Evolutionary conservation across 1,284 basidiomycete species (phyloP).

Genomic region (Cerrena zonata): DNA sequence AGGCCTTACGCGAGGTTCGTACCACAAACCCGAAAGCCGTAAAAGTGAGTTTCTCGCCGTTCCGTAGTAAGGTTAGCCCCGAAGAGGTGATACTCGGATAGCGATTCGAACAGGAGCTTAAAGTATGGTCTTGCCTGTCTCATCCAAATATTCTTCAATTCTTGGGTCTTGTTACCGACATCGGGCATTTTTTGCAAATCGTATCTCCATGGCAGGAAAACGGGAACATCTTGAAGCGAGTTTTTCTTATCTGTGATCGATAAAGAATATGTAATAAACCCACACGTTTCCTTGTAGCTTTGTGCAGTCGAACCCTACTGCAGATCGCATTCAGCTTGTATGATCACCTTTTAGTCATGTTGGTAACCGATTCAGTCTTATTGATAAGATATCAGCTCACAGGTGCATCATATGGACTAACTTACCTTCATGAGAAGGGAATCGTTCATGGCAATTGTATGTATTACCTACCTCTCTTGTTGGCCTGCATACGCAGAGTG

Average conservation of each 20-base stretch:
- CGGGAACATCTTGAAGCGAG: conserved; percentile 18
- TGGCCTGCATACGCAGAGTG: background rate
- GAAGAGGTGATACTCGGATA: conserved; percentile 16
- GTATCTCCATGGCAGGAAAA: conserved; percentile 53
- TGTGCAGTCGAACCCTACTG: conserved; percentile 28
- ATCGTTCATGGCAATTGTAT: conserved; percentile 53
- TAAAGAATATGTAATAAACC: too few relatives aligned
- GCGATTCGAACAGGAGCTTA: conserved; percentile 51
- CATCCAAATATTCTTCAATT: conserved; percentile 46
- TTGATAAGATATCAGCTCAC: conserved; percentile 30
- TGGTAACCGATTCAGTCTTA: background rate
- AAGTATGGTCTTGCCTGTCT: conserved; percentile 44
- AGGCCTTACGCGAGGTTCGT: conserved; percentile 42
- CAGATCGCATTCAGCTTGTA: conserved; percentile 40
- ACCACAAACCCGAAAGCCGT: conserved; percentile 34
- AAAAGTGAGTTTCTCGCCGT: conserved; percentile 28
- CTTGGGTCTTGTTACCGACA: conserved; percentile 48
- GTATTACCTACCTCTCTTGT: too few relatives aligned
- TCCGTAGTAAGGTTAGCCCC: too few relatives aligned
- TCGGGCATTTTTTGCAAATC: conserved; percentile 44
- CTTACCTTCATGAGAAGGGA: conserved; percentile 44
- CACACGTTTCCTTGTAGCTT: too few relatives aligned
- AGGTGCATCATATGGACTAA: conserved; percentile 46
- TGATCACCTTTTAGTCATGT: conserved; percentile 13
- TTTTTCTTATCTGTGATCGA: background rate